Conservation (phyloP, 2,329 filamentous ascomycete species). For the Sphaerulina populicola region DNA sequence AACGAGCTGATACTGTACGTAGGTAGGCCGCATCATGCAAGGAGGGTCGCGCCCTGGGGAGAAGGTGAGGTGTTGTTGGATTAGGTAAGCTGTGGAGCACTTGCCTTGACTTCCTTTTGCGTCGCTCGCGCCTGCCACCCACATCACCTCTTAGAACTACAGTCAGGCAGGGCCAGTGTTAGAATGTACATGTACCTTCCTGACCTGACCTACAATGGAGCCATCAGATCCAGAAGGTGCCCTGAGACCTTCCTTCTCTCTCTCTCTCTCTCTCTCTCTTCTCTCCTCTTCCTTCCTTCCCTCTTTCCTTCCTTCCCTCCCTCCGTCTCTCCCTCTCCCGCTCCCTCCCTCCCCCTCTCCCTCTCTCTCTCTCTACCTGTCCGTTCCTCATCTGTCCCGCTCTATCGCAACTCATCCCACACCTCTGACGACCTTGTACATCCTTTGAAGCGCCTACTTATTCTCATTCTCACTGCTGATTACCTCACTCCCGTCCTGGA, state of each 20-base stretch:
- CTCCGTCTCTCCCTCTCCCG: neutral
- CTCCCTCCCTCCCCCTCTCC: neutral
- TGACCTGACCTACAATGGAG: no score
- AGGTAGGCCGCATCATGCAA: no score
- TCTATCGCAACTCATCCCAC: neutral
- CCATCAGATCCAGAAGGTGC: no score
- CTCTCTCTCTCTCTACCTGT: neutral
- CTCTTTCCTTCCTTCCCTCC: neutral
- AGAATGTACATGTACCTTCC: no score
- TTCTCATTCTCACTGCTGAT: neutral
- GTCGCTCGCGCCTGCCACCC: no score
- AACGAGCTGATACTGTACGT: no score
- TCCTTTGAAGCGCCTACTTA: slow-evolving; percentile 8
- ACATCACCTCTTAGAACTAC: no score
- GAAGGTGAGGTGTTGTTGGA: no score
- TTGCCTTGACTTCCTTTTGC: neutral
- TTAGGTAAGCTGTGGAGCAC: neutral
- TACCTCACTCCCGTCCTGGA: neutral
- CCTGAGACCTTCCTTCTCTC: neutral
- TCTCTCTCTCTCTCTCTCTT: neutral
- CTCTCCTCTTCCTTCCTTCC: neutral
- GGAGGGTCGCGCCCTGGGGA: no score
- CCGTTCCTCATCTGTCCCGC: neutral
- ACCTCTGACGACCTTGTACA: neutral
- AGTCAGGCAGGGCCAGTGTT: no score